Conservation (phyloP, 2,329 filamentous ascomycete species). For the Xylariaceae sp. region DNA sequence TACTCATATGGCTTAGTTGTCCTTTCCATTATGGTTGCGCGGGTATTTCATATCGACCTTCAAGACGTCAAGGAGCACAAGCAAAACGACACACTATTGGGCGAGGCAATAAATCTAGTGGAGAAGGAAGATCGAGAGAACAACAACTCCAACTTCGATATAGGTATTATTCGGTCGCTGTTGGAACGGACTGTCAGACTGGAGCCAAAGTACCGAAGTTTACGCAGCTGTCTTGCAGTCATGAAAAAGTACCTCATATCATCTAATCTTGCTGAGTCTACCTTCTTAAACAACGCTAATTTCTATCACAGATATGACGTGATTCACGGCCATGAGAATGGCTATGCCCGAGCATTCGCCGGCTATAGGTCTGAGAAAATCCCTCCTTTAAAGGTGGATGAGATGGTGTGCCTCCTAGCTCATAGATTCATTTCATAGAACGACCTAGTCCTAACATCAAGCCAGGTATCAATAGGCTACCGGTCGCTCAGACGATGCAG, state of each 20-base stretch:
- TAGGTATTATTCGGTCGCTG: background rate
- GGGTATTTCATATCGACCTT: background rate
- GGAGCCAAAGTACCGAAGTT: background rate
- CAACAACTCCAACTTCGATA: background rate
- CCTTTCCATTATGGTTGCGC: background rate
- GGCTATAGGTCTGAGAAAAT: too few relatives aligned
- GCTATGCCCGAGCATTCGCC: too few relatives aligned
- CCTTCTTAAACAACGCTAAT: too few relatives aligned
- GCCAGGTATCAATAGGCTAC: constrained; percentile 2
- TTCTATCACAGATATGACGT: too few relatives aligned
- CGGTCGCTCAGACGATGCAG: background rate
- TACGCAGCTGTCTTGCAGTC: background rate
- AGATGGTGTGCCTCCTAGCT: too few relatives aligned
- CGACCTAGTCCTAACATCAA: too few relatives aligned
- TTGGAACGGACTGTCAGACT: background rate
- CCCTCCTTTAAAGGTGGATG: too few relatives aligned
- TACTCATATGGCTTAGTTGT: constrained; percentile 3
- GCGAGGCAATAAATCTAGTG: background rate
- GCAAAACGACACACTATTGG: background rate
- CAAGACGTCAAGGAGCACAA: background rate
- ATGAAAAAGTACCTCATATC: too few relatives aligned
- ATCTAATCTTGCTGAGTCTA: too few relatives aligned
- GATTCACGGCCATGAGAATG: too few relatives aligned
- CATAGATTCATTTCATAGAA: too few relatives aligned
- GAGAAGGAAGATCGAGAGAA: background rate